Evolutionary conservation across 306 rosid species (phyloP).

Genomic region (Cicer yamashitae): DNA sequence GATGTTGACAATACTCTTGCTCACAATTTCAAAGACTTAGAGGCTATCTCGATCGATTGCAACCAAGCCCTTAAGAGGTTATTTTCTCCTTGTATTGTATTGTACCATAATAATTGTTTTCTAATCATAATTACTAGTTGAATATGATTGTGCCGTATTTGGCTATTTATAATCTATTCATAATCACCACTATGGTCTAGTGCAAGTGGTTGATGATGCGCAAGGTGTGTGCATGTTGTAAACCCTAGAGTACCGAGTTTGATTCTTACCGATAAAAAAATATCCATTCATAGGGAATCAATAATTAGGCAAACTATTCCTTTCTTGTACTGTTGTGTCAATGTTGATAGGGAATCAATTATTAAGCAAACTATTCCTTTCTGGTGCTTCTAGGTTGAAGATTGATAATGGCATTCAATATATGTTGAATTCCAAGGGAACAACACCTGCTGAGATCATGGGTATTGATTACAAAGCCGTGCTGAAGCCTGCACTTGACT

Average conservation of each 20-base stretch:
- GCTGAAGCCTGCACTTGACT: constrained; percentile 67
- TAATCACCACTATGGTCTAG: too few species aligned
- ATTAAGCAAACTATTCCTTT: neutral
- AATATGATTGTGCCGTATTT: neutral
- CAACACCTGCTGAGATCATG: constrained; percentile 78
- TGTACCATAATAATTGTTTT: neutral
- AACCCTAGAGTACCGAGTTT: too few species aligned
- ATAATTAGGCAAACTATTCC: too few species aligned
- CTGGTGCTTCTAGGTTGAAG: constrained; percentile 69
- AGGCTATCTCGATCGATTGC: constrained; percentile 74
- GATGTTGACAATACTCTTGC: constrained; percentile 58
- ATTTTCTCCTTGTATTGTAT: neutral
- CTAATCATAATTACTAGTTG: neutral
- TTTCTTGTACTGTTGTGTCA: neutral
- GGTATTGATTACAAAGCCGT: constrained; percentile 73
- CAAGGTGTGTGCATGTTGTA: too few species aligned
- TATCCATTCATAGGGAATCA: too few species aligned
- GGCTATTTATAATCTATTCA: neutral
- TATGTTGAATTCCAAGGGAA: constrained; percentile 71
- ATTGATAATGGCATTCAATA: constrained; percentile 69
- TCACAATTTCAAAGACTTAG: constrained; percentile 71
- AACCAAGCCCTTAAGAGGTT: constrained; percentile 80
- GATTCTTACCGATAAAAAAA: too few species aligned
- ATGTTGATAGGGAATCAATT: neutral
- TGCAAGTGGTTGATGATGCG: too few species aligned